Conservation (phyloP, 768 basidiomycete species). For the Naematelia encephala region DNA sequence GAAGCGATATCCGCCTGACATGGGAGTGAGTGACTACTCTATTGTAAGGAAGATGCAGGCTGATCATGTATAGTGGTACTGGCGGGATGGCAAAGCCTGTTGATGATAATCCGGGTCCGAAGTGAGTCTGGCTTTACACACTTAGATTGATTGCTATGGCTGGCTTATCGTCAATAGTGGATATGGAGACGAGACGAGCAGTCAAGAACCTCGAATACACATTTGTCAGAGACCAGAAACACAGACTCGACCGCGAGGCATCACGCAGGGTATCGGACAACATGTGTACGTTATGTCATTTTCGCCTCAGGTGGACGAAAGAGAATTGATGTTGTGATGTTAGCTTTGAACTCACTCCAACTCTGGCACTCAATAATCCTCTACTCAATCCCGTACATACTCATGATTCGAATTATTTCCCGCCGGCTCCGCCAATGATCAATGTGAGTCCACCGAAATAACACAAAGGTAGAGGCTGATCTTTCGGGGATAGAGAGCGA, state of each 20-base stretch:
- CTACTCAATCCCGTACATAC: slow-evolving; percentile 39
- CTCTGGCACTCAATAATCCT: slow-evolving; percentile 43
- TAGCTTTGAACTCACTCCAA: slow-evolving; percentile 49
- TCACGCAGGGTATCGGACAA: slow-evolving; percentile 43
- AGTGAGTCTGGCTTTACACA: slow-evolving; percentile 27
- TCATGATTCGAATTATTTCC: slow-evolving; percentile 48
- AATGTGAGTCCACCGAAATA: not conserved
- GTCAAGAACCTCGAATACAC: slow-evolving; percentile 78
- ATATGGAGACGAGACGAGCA: slow-evolving; percentile 56
- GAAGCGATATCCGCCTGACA: slow-evolving; percentile 63
- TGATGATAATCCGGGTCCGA: slow-evolving; percentile 54
- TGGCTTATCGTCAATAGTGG: slow-evolving; percentile 37
- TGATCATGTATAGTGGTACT: slow-evolving; percentile 32
- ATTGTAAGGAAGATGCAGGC: not conserved
- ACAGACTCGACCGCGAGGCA: slow-evolving; percentile 41
- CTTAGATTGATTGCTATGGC: no score
- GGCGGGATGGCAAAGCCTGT: slow-evolving; percentile 33
- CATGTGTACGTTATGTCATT: slow-evolving; percentile 48
- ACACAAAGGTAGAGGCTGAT: no score
- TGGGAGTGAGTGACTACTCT: slow-evolving; percentile 74
- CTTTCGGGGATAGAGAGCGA: not conserved
- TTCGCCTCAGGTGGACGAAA: no score
- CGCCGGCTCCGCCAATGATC: slow-evolving; percentile 38
- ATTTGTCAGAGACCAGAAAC: slow-evolving; percentile 70
- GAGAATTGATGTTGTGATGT: no score